Evolutionary conservation across 495 filamentous ascomycete species (phyloP).

Genomic region (Trichoderma gamsii): DNA sequence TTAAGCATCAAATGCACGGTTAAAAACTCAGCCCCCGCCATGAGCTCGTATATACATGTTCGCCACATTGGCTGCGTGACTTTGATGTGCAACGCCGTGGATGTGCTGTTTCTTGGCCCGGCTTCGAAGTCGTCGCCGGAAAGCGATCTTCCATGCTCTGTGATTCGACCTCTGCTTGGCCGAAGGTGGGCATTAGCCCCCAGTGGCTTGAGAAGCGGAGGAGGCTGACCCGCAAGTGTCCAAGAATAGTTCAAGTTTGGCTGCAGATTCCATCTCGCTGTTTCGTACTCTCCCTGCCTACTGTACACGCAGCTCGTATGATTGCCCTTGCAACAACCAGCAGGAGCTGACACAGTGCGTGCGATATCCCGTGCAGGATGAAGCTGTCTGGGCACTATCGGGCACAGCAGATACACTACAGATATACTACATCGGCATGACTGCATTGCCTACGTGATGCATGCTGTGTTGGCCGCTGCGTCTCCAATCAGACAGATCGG

Average conservation of each 20-base stretch:
- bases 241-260: neutral
- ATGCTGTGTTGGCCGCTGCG: neutral
- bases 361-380: neutral
- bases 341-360: slow-evolving; percentile 7
- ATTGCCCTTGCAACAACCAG: neutral
- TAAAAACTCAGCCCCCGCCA: neutral
- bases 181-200: neutral
- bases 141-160: neutral
- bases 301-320: neutral
- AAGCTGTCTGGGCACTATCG: neutral
- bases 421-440: neutral
- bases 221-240: neutral
- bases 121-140: neutral
- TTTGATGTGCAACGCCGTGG: neutral
- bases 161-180: neutral
- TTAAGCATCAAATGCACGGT: slow-evolving; percentile 4
- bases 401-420: neutral
- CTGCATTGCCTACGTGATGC: neutral
- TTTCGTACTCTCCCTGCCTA: neutral
- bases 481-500: neutral
- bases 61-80: neutral
- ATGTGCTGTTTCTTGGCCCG: neutral
- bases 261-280: neutral
- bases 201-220: neutral
- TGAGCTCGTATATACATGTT: neutral